Base-by-base conservation (phyloP, 148 eudicot genomes). In the Silene uniflora region DNA sequence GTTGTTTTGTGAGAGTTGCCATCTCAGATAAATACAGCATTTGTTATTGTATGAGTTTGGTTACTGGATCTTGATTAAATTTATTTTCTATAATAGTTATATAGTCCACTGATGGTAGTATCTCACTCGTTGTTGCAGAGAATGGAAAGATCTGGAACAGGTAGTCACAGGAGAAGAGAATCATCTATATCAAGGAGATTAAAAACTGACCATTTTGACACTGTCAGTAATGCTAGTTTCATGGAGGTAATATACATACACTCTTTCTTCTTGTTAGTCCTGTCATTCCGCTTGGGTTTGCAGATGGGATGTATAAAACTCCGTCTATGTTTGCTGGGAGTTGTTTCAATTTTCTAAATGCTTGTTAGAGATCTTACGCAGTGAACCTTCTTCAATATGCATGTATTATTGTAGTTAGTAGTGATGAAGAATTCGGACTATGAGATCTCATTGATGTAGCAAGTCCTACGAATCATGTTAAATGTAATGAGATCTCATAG, bases 171-270 rank as follows among this genome's bases (percentile, higher is more conserved):
- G 75, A 83, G 86, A 76, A 82, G 84, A 73, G 79, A 88, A 65
- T 74, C 89, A n/a, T 77, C 89, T 16, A 77, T 80, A 29, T 87
- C 87, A 62, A 87, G 88, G 77, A 85, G 72, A 82, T 83, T 77
- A 32, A 83, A 75, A 75, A 73, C 69, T 63, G 93, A 84, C 23
- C 82, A 83, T 35, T 82, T 83, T 76, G 97, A 94, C 79, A 88
- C 92, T 39, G 75, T 69, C 72, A 91, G 96, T 85, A 80, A 81
- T 82, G 86, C 86, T 49, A 87, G 89, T 77, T 86, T 85, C 47
- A 90, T 92, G 98, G 98, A 95, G 97, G 98, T 95, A 68, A 76
- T 2, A 52, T 35, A 19, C 65, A 23, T 25, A 49, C 67, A 49
- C 67, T 12, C 66, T 42, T 81, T 77, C 75, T 58, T 55, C n/a